Evolutionary conservation across 2,329 filamentous ascomycete species (phyloP), one percentile per base, ranked within the genome.

Genomic region (Colletotrichum liaoningense): DNA sequence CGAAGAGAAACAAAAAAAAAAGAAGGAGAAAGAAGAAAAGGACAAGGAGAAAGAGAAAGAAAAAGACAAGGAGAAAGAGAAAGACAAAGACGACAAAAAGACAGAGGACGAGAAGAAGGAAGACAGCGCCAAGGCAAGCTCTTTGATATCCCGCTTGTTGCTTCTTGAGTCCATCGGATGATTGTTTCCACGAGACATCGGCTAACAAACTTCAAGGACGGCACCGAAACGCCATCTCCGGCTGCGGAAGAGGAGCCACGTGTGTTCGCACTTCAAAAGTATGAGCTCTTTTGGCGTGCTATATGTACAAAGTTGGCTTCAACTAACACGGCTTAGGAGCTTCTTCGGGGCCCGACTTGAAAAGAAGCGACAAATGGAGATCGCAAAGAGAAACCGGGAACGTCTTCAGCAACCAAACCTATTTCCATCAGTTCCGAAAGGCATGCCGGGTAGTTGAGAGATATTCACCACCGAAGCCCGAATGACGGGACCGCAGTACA

Each of bases 271-370:
- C 69, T 76, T 11, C 73, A 75, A 22, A 76, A 75, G 74, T 76
- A 71, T 7, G 66, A 42, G 11, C 8, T 5, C 11, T 38, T 42
- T 24, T 9, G 22, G 12, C 55, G 14, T 38, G 5, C 12, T 14
- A 7, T 28, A 9, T 24, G 8, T 38, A 22, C 14, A n/a, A 38
- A 26, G 19, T 38, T 30, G 11, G 1, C 16, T 9, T 26, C 24
- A 22, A 11, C 46, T 54, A n/a, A 33, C n/a, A 55, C 11, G 58
- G 69, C 24, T 22, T 58, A 63, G 94, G 78, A 89, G 91, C 30
- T 98, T 99, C 83, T 97, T 95, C 80, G 93, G 96, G 77, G 94
- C 95, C 85, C 91, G 97, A 19, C 81, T 98, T 63, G 91, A 95
- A 80, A 93, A 93, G 80, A 92, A 95, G 79, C 89, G 92, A 56